Evolutionary conservation across 768 basidiomycete genomes (phyloP).

Genomic region (Leccinum subgranulosum): DNA sequence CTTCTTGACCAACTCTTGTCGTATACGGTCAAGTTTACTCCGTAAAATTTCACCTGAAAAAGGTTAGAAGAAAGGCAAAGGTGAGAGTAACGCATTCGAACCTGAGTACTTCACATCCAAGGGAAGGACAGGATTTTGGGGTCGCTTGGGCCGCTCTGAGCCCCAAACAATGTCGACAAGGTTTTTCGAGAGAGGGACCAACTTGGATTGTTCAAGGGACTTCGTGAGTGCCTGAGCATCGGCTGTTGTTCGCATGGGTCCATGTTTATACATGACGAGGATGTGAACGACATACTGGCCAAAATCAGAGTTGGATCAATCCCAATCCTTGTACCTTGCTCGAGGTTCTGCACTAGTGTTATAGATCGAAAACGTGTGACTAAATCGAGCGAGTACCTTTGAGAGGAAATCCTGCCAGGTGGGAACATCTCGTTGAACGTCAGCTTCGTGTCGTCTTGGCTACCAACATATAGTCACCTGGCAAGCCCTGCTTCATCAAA

Average conservation of each 20-base stretch:
- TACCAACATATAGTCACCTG: slow-evolving; percentile 43
- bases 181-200: slow-evolving; percentile 68
- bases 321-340: slow-evolving; percentile 63
- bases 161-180: slow-evolving; percentile 80
- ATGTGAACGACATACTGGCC: slow-evolving; percentile 42
- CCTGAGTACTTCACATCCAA: slow-evolving; percentile 78
- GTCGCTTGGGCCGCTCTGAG: slow-evolving; percentile 60
- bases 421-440: slow-evolving; percentile 61
- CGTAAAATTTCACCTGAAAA: slow-evolving; percentile 52
- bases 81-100: slow-evolving; percentile 14
- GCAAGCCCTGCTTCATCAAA: slow-evolving; percentile 88
- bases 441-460: slow-evolving; percentile 7
- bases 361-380: background rate
- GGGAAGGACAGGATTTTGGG: slow-evolving; percentile 62
- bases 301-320: slow-evolving; percentile 78
- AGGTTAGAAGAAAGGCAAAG: background rate
- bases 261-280: slow-evolving; percentile 11
- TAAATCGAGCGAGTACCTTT: slow-evolving; percentile 44
- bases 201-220: slow-evolving; percentile 54
- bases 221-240: slow-evolving; percentile 65
- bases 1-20: slow-evolving; percentile 62
- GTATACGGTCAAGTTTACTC: slow-evolving; percentile 65
- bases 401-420: slow-evolving; percentile 86
- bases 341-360: slow-evolving; percentile 49
- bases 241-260: slow-evolving; percentile 33